These are phyloP conservation scores for Mucuna pruriens DNA, from an alignment of 306 rosid genomes.

Conservation along the genomic window DNA sequence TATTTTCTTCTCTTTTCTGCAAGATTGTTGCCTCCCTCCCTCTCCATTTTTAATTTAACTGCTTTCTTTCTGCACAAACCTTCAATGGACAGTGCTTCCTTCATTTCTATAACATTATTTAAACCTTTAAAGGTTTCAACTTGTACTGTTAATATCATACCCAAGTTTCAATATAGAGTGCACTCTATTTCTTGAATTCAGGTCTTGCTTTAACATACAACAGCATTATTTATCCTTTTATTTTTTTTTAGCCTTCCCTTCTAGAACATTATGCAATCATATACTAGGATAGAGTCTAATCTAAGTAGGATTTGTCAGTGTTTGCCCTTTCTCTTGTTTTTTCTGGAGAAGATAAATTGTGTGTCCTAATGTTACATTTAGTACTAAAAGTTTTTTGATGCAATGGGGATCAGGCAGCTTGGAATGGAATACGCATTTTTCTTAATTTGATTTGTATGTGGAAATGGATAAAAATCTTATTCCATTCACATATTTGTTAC, in stretches of 20 bases:
- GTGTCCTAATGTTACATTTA: background rate
- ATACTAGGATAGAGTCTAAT: background rate
- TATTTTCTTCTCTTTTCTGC: slow-evolving; percentile 44
- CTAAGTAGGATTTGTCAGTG: slow-evolving; percentile 10
- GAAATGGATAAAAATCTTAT: background rate
- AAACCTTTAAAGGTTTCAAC: slow-evolving; percentile 5
- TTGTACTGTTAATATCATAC: background rate
- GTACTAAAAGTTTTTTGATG: background rate
- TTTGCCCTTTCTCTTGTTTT: background rate
- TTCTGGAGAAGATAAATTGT: slow-evolving; percentile 5
- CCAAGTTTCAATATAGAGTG: slow-evolving; percentile 4
- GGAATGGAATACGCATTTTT: background rate
- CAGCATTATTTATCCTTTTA: background rate
- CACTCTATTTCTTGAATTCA: slow-evolving; percentile 17
- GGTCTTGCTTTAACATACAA: background rate
- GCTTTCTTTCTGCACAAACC: slow-evolving; percentile 5
- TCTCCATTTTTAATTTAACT: background rate
- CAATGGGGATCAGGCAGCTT: background rate
- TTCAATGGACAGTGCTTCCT: slow-evolving; percentile 10
- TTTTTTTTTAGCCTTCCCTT: background rate
- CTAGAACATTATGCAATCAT: background rate
- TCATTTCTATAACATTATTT: slow-evolving; percentile 10
- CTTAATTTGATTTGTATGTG: background rate
- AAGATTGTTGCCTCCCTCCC: background rate
- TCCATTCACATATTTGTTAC: background rate